Evolutionary conservation across 2,329 filamentous ascomycete genomes (phyloP).

Genomic region (Elsinoe perseae): DNA sequence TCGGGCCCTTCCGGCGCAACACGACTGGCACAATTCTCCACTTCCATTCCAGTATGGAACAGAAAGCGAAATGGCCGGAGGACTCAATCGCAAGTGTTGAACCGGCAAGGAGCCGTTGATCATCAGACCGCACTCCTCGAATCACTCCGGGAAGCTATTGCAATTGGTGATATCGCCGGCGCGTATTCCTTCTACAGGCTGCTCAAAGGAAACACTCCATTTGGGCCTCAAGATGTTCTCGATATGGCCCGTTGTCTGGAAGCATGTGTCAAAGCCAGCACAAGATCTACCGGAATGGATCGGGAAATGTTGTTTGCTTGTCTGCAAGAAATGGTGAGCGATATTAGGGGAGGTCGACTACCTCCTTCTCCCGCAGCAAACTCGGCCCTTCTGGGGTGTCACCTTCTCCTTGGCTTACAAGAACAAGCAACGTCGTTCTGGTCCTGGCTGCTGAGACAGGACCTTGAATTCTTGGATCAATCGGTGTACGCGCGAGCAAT

Average conservation of each 20-base stretch:
- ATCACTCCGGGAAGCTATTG: constrained; percentile 21
- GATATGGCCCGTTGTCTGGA: constrained; percentile 34
- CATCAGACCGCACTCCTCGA: background rate
- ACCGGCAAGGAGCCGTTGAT: background rate
- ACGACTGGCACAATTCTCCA: background rate
- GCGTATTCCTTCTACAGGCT: constrained; percentile 21
- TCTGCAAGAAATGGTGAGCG: constrained; percentile 33
- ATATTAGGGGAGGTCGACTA: constrained; percentile 32
- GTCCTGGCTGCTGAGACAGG: constrained; percentile 40
- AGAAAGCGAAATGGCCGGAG: background rate
- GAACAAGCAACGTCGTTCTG: constrained; percentile 37
- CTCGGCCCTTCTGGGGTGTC: constrained; percentile 41
- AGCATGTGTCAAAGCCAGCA: constrained; percentile 25
- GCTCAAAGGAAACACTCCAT: constrained; percentile 7
- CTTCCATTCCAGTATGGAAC: background rate
- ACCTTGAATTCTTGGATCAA: constrained; percentile 34
- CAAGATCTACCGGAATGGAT: constrained; percentile 14
- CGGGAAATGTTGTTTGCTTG: constrained; percentile 21
- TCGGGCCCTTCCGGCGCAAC: background rate
- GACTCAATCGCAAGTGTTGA: background rate
- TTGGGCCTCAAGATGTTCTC: constrained; percentile 24
- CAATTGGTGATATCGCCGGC: constrained; percentile 17
- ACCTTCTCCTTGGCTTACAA: constrained; percentile 39
- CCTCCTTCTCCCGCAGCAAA: constrained; percentile 33
- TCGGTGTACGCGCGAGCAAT: constrained; percentile 44